These are phyloP conservation scores for Talaromyces wortmannii DNA, from an alignment of 495 filamentous ascomycete species.

Conservation along the genomic window DNA sequence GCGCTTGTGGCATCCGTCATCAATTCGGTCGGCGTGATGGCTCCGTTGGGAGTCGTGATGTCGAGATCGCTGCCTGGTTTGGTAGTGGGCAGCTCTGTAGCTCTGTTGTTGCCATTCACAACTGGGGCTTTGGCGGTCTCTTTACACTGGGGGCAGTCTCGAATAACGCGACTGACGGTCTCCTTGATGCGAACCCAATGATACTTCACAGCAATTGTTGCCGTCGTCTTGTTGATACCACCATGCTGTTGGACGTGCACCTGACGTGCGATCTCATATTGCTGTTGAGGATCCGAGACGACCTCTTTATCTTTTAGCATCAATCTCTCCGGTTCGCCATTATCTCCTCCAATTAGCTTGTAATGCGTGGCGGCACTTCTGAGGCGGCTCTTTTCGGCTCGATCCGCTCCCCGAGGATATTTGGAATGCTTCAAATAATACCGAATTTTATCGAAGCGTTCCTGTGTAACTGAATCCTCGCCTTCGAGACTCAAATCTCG, in stretches of 20 bases:
- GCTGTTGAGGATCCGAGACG: slow-evolving; percentile 80
- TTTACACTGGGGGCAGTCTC: slow-evolving; percentile 86
- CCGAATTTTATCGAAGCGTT: slow-evolving; percentile 96
- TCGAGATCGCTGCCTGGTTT: slow-evolving; percentile 16
- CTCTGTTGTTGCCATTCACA: slow-evolving; percentile 14
- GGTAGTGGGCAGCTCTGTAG: background rate
- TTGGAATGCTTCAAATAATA: slow-evolving; percentile 94
- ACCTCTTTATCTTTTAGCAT: slow-evolving; percentile 99
- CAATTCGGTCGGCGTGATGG: slow-evolving; percentile 8
- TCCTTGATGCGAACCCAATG: slow-evolving; percentile 99
- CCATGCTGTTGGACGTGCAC: slow-evolving; percentile 76
- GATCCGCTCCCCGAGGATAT: slow-evolving; percentile 89
- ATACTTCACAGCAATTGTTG: slow-evolving; percentile 85
- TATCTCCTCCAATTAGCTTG: slow-evolving; percentile 53
- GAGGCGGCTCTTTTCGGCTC: slow-evolving; percentile 90
- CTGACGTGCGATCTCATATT: slow-evolving; percentile 80
- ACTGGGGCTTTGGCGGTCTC: slow-evolving; percentile 57
- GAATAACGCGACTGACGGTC: slow-evolving; percentile 90
- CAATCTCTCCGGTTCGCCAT: slow-evolving; percentile 60
- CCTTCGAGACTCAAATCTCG: slow-evolving; percentile 71
- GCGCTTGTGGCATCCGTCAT: slow-evolving; percentile 27
- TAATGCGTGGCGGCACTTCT: slow-evolving; percentile 94
- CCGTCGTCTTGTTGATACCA: slow-evolving; percentile 97
- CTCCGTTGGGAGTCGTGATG: slow-evolving; percentile 12
- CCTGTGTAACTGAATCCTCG: slow-evolving; percentile 88